Base-by-base conservation (phyloP, 805 yeast species). In the Metschnikowia santaceciliae region DNA sequence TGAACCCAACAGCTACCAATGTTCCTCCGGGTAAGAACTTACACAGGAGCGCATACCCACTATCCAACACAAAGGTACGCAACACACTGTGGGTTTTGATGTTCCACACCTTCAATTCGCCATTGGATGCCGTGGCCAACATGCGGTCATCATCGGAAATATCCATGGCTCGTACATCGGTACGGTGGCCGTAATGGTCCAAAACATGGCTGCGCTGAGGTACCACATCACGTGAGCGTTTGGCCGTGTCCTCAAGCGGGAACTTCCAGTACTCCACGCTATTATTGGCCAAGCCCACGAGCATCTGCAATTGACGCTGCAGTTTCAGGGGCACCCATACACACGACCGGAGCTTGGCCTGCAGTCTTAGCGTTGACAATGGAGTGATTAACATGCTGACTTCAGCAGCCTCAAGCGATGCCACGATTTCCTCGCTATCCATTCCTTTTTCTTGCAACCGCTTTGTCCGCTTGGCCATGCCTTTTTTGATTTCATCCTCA, bases 21-120 rank as follows among this genome's bases (percentile, higher is more conserved):
- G 90, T 76, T 49, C 96, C 97, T 56, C 98, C 98, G 0, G 98
- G 98, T 49, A 94, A 74, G 60, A 94, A 90, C 61, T 82, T 80
- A 53, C 88, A 77, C 53, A 89, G 79, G 47, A 94, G 73, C 0
- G 96, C 88, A 65, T 92, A 90, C 1, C 97, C 97, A 56, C 95
- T 81, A 34, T 85, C 91, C 42, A 72, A 59, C 20, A 48, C 57
- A 62, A 94, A 87, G 0, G 96, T 86, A 62, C 99, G 78, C 46
- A 94, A 77, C 59, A 96, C 92, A 54, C 83, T 80, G 17, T 72
- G 75, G 1, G 92, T 83, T 54, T 77, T 76, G 30, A 86, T 65
- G 63, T 94, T 94, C 97, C 97, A 91, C 20, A 94, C 77, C 63
- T 94, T 94, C 54, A 94, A 70, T 57, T 82, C 79, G 20, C 97